These are phyloP conservation scores for Scedosporium apiospermum DNA, from an alignment of 2,329 filamentous ascomycete species.

Conservation along the genomic window DNA sequence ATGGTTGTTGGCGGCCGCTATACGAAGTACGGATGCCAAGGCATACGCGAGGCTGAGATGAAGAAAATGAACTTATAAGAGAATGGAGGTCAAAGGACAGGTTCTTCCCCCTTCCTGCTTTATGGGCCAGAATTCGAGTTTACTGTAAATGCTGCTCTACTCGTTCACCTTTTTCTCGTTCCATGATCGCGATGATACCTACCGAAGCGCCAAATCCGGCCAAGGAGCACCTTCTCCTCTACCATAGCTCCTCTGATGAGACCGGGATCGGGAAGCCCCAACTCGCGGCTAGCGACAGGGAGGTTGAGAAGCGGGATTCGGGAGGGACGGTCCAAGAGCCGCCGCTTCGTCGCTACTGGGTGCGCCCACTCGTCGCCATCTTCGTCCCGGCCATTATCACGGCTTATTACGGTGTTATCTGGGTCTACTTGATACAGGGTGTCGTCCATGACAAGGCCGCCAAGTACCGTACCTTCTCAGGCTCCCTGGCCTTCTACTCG, in stretches of 20 bases:
- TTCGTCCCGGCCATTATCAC: conserved; percentile 6
- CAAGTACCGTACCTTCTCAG: conserved; percentile 7
- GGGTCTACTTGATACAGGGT: neutral
- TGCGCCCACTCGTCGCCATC: conserved; percentile 7
- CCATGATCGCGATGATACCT: neutral
- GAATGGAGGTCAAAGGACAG: too few species aligned
- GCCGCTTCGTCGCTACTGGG: conserved; percentile 1
- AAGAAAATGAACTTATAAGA: too few species aligned
- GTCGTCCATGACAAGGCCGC: conserved; percentile 1
- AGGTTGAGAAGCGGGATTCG: neutral
- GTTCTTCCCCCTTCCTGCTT: too few species aligned
- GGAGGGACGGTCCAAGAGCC: neutral
- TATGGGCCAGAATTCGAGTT: too few species aligned
- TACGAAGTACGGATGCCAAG: too few species aligned
- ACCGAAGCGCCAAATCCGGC: neutral
- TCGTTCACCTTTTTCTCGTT: too few species aligned
- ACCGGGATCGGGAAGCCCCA: neutral
- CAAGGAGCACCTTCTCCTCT: neutral
- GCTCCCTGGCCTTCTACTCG: conserved; percentile 9
- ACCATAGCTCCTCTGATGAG: neutral
- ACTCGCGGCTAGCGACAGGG: neutral
- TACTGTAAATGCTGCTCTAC: too few species aligned
- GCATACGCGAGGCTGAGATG: too few species aligned
- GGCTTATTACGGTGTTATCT: conserved; percentile 6
- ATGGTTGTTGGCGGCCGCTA: too few species aligned